A percentile compares a stretch with the other conserved stretches of the same genome.
phyloP scores from a whole-genome alignment of 306 rosid genomes.

The Boehmeria nivea region DNA sequence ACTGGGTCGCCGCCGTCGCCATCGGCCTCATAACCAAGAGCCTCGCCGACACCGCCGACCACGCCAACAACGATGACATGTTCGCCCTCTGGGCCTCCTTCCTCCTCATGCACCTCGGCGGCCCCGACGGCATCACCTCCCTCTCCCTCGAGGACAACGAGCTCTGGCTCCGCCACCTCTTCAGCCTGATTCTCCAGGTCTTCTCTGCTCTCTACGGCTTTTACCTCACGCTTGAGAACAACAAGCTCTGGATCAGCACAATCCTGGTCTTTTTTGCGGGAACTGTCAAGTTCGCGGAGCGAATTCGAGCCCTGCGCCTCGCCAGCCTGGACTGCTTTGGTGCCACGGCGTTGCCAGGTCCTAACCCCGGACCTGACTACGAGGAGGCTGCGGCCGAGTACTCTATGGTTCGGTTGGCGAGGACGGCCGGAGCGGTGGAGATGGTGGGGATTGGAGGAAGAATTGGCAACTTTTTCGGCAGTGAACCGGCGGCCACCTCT shows the following conservation, averaged over 20 bases:
- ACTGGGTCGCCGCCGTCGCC: conserved; percentile 10
- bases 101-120: too few relatives aligned
- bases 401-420: background rate
- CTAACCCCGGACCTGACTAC: conserved; percentile 1
- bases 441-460: background rate
- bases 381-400: background rate
- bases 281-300: conserved; percentile 2
- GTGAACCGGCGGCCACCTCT: too few relatives aligned
- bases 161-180: too few relatives aligned
- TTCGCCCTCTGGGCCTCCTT: conserved; percentile 9
- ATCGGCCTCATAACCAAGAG: conserved; percentile 12
- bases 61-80: background rate
- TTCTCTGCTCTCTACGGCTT: conserved; percentile 8
- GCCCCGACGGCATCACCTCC: too few relatives aligned
- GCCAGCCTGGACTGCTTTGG: conserved; percentile 10
- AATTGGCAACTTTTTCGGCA: background rate
- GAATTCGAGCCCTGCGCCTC: conserved; percentile 5
- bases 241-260: conserved; percentile 4
- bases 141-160: too few relatives aligned
- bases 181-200: too few relatives aligned
- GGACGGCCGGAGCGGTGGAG: background rate
- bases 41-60: background rate
- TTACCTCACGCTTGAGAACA: conserved; percentile 6
- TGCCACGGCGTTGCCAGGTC: background rate
- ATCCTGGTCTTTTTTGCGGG: conserved; percentile 10